Evolutionary conservation across 2,329 filamentous ascomycete species (phyloP).

Genomic region (Aspergillus arachidicola): DNA sequence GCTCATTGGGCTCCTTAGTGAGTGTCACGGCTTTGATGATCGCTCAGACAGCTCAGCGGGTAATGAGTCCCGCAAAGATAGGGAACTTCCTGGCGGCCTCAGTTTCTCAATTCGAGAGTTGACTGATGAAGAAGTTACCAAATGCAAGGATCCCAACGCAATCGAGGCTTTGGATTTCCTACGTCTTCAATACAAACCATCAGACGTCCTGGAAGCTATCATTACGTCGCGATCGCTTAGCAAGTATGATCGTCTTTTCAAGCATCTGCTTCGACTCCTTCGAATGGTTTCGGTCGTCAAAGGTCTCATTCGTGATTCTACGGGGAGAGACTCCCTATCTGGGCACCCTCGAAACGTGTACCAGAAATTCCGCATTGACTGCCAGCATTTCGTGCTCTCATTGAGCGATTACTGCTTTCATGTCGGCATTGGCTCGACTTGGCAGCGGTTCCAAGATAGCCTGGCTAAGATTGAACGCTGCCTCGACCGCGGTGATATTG

Average conservation of each 20-base stretch:
- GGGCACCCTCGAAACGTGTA: conserved; percentile 43
- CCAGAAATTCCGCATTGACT: conserved; percentile 71
- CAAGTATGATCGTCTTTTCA: conserved; percentile 86
- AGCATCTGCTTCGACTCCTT: conserved; percentile 72
- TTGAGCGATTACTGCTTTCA: conserved; percentile 80
- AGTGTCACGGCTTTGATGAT: conserved; percentile 61
- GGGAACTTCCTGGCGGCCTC: conserved; percentile 66
- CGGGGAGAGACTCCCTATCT: conserved; percentile 33
- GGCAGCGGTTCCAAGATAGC: conserved; percentile 69
- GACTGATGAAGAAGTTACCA: conserved; percentile 74
- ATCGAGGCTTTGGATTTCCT: conserved; percentile 93
- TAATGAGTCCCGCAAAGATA: conserved; percentile 26
- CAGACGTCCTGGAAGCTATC: conserved; percentile 69
- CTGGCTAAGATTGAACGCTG: conserved; percentile 65
- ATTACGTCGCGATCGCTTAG: conserved; percentile 70
- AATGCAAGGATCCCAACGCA: conserved; percentile 78
- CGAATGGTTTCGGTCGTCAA: conserved; percentile 78
- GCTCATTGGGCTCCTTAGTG: conserved; percentile 79
- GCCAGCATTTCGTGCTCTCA: conserved; percentile 75
- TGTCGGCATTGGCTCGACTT: conserved; percentile 71
- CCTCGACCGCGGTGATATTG: conserved; percentile 53
- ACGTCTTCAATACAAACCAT: conserved; percentile 79
- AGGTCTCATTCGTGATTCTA: conserved; percentile 63
- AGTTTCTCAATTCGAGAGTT: conserved; percentile 86
- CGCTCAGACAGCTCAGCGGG: conserved; percentile 23